Conservation (phyloP, 306 rosid species). For the Cucurbita argyrosperma region DNA sequence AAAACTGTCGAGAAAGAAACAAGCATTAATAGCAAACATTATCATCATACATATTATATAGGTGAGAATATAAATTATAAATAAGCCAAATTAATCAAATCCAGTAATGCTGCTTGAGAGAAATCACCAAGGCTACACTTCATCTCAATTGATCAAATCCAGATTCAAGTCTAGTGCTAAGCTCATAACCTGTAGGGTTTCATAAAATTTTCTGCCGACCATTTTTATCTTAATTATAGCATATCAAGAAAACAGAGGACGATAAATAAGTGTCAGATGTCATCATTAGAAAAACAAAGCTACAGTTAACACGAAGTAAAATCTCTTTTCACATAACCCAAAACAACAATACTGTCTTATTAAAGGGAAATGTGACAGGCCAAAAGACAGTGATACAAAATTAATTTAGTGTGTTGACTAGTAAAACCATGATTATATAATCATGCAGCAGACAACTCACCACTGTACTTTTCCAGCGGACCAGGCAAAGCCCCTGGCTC, state of each 20-base stretch:
- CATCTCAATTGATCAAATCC: background rate
- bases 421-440: background rate
- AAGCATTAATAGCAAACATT: background rate
- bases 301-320: background rate
- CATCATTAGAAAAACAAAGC: background rate
- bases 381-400: background rate
- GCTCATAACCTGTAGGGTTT: background rate
- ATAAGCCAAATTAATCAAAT: background rate
- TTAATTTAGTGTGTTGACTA: background rate
- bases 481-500: constrained; percentile 49
- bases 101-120: background rate
- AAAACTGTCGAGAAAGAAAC: background rate
- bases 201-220: background rate
- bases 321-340: background rate
- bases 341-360: background rate
- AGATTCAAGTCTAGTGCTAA: background rate
- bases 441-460: constrained; percentile 28
- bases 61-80: background rate
- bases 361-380: background rate
- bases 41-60: background rate
- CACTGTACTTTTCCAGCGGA: constrained; percentile 63
- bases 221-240: background rate
- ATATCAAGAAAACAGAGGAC: background rate
- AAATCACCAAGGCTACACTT: background rate
- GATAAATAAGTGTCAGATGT: background rate